These are phyloP conservation scores for Aspergillus glaucus DNA, from an alignment of 2,329 filamentous ascomycete species.

Conservation along the genomic window DNA sequence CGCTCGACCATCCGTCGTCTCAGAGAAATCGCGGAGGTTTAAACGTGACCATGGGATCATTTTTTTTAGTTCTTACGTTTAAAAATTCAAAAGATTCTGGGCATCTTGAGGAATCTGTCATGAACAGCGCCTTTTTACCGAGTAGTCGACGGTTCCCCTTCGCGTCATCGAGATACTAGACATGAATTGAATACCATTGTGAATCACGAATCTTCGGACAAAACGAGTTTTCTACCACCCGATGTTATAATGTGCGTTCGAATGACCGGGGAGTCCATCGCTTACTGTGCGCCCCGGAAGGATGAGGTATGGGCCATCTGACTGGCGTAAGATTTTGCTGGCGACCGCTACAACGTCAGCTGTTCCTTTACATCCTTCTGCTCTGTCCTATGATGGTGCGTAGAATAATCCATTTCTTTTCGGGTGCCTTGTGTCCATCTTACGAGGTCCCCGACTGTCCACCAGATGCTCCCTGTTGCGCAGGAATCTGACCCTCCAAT, in stretches of 20 bases:
- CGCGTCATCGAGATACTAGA: neutral
- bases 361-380: neutral
- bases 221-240: neutral
- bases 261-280: too few relatives aligned
- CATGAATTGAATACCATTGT: neutral
- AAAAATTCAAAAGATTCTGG: constrained; percentile 33
- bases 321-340: neutral
- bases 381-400: neutral
- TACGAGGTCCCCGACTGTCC: neutral
- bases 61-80: constrained; percentile 27
- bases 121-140: constrained; percentile 8
- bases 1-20: constrained; percentile 94
- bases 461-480: neutral
- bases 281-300: too few relatives aligned
- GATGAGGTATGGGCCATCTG: neutral
- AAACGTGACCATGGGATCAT: constrained; percentile 32
- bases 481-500: neutral
- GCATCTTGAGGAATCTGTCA: constrained; percentile 16
- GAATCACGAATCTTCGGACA: neutral
- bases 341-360: neutral
- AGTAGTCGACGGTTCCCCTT: neutral
- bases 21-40: constrained; percentile 92
- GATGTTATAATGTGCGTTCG: too few relatives aligned
- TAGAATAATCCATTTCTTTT: neutral
- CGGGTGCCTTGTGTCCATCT: neutral